A percentile compares a stretch with the other conserved stretches of the same genome.
Evolutionary conservation across 192 early-diverging fungal species (phyloP).

Genomic region (Helicostylum pulchrum): DNA sequence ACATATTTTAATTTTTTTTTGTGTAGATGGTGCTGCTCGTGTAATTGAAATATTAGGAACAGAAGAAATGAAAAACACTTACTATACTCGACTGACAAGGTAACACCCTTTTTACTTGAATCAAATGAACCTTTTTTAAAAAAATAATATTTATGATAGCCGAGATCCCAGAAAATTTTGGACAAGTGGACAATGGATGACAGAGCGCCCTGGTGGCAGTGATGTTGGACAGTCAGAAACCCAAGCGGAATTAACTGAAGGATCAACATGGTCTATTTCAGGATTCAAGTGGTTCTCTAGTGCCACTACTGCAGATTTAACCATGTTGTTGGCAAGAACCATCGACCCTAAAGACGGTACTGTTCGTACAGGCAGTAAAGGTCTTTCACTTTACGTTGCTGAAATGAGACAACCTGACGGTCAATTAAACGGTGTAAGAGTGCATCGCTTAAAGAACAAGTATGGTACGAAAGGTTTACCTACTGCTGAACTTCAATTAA

Average conservation of each 20-base stretch:
- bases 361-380: constrained; percentile 43
- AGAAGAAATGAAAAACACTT: constrained; percentile 48
- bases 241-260: constrained; percentile 45
- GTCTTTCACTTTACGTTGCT: constrained; percentile 61
- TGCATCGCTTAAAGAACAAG: constrained; percentile 72
- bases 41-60: constrained; percentile 57
- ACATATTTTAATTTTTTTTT: not conserved
- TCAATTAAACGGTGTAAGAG: constrained; percentile 57
- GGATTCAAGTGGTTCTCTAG: constrained; percentile 79
- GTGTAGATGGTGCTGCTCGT: constrained; percentile 61
- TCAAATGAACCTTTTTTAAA: not conserved
- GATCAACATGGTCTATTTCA: constrained; percentile 41
- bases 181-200: constrained; percentile 79
- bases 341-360: constrained; percentile 41
- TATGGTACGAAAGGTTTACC: constrained; percentile 67
- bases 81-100: constrained; percentile 44
- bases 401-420: constrained; percentile 53
- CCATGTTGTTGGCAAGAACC: constrained; percentile 62
- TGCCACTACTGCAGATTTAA: constrained; percentile 67
- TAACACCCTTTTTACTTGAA: constrained; percentile 9
- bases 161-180: constrained; percentile 63
- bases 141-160: constrained; percentile 13
- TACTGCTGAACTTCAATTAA: constrained; percentile 67
- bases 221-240: constrained; percentile 68
- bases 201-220: constrained; percentile 66